A percentile compares a stretch with the other conserved stretches of the same genome.
phyloP scores from a whole-genome alignment of 2,329 filamentous ascomycete species.

The Paracamarosporium sp. region DNA sequence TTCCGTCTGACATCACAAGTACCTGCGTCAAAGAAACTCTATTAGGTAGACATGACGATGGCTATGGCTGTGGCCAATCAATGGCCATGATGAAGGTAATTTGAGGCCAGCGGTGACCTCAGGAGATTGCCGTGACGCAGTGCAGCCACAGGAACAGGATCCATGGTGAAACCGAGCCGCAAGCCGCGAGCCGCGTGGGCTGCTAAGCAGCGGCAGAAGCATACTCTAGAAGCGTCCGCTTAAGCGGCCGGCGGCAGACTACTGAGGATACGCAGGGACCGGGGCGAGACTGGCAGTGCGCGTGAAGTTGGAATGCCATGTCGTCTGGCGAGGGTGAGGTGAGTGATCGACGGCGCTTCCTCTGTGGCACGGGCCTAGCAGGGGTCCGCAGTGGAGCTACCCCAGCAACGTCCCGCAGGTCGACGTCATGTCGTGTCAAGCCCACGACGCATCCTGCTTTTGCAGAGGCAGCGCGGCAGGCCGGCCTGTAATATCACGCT shows the following conservation, averaged over 20 bases:
- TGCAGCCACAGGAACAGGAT: slow-evolving; percentile 12
- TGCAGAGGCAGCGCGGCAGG: background rate
- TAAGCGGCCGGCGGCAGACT: background rate
- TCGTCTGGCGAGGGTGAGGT: background rate
- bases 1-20: slow-evolving; percentile 15
- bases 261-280: background rate
- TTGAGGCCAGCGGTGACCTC: background rate
- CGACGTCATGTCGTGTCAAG: background rate
- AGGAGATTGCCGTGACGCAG: background rate
- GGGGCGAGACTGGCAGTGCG: background rate
- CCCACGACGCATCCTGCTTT: background rate
- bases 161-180: slow-evolving; percentile 6
- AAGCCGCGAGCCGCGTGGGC: background rate
- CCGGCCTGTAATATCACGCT: slow-evolving; percentile 6
- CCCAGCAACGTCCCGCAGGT: background rate
- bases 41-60: too few relatives aligned
- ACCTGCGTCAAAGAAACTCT: background rate
- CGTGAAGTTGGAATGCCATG: background rate
- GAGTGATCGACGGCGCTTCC: slow-evolving; percentile 2
- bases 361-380: background rate
- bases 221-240: background rate
- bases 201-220: background rate
- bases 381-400: background rate
- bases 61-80: background rate
- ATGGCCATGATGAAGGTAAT: background rate